Evolutionary conservation across 2,329 filamentous ascomycete genomes (phyloP), one percentile per base, ranked within the genome.

Genomic region (Pseudopyrenochaeta lycopersici): DNA sequence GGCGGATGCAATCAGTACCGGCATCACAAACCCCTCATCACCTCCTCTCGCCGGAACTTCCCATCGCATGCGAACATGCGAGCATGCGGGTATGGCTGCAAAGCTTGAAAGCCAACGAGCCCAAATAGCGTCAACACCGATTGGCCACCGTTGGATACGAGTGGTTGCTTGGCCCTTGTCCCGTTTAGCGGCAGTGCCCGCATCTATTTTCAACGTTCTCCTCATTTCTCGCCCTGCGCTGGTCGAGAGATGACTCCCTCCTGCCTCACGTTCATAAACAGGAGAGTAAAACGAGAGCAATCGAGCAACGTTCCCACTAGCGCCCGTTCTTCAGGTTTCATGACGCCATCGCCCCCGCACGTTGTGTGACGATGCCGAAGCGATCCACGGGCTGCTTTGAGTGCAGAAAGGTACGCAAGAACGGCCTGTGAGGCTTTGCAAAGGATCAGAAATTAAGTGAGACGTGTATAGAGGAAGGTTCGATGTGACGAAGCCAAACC

Each of bases 371-470:
- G 21, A 75, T 75, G 72, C 72, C 72, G 33, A 75, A 74, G 52
- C 66, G 72, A 51, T 73, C 70, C 27, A 59, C 65, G 31, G 72
- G 72, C 33, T 75, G 72, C 59, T 75, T 75, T 52, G 67, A 70
- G 54, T 75, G 72, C 56, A 70, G 72, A 58, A 69, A 71, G 60
- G 62, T 65, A 65, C 52, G 62, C 29, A 52, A 36, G 36, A 32
- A 44, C 18, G 42, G 48, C 51, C 48, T 33, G 43, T 30, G 32
- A 47, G 30, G 48, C 43, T 42, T 49, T 49, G 5, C 27, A 52
- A 20, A 49, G 41, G 52, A 53, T 17, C 30, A 43, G 36, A 20
- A n/a, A 21, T 54, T 62, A 46, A 64, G 36, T 36, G 10, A 12
- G 4, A 7, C 27, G 14, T 27, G 14, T 50, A 4, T 39, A 64